Percentiles rank a stretch among this genome's conserved stretches.
Evolutionary conservation across 371 early-diverging fungal species (phyloP).

Genomic region (Basidiobolus meristosporus): DNA sequence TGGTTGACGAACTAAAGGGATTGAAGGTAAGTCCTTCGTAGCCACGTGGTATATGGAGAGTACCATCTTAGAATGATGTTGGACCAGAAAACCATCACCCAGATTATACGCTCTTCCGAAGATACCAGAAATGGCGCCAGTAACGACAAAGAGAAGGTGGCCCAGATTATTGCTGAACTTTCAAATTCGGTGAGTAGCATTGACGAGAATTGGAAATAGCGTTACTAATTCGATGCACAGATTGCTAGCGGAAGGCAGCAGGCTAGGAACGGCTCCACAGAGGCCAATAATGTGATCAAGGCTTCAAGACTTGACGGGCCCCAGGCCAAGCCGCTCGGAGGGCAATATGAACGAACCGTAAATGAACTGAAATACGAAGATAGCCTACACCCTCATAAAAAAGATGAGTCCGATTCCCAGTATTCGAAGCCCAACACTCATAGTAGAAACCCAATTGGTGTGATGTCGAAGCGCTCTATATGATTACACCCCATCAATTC

Average conservation of each 20-base stretch:
- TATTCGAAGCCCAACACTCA: slow-evolving; percentile 69
- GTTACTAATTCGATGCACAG: slow-evolving; percentile 11
- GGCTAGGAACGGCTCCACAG: slow-evolving; percentile 38
- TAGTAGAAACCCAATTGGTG: slow-evolving; percentile 20
- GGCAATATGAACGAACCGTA: slow-evolving; percentile 46
- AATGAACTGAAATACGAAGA: slow-evolving; percentile 39
- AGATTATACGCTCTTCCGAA: slow-evolving; percentile 22
- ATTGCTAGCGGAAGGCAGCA: slow-evolving; percentile 58
- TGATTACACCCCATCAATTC: background rate
- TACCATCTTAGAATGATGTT: background rate
- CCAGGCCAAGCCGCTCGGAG: slow-evolving; percentile 39
- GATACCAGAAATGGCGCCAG: slow-evolving; percentile 43
- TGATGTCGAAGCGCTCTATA: background rate
- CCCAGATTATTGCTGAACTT: slow-evolving; percentile 67
- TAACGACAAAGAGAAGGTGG: slow-evolving; percentile 64
- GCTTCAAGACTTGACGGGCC: slow-evolving; percentile 58
- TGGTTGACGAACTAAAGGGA: slow-evolving; percentile 40
- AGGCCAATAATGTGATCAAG: slow-evolving; percentile 47
- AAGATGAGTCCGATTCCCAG: slow-evolving; percentile 45
- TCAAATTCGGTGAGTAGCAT: slow-evolving; percentile 34
- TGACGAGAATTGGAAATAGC: background rate
- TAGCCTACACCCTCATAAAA: slow-evolving; percentile 30
- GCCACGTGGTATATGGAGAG: background rate
- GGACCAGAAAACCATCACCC: slow-evolving; percentile 7
- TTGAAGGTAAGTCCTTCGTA: slow-evolving; percentile 32